Evolutionary conservation across 2,329 filamentous ascomycete genomes (phyloP).

Genomic region (Aspergillus ibericus): DNA sequence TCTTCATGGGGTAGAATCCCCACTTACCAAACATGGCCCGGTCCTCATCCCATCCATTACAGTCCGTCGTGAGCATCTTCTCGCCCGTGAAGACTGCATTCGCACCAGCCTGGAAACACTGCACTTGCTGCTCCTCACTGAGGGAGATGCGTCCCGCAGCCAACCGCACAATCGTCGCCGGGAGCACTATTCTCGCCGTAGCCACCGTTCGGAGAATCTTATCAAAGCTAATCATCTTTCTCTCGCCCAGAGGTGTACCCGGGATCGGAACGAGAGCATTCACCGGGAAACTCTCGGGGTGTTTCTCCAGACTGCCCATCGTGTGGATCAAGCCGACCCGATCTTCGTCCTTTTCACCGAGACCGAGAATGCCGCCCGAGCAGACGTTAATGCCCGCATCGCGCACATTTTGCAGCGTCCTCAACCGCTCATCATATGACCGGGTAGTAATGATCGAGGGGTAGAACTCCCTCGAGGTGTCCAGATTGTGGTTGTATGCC

Average conservation of each 20-base stretch:
- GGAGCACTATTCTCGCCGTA: slow-evolving; percentile 79
- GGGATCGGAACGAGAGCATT: slow-evolving; percentile 90
- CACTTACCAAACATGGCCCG: slow-evolving; percentile 78
- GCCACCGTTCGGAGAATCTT: slow-evolving; percentile 80
- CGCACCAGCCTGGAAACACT: slow-evolving; percentile 87
- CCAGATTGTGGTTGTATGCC: slow-evolving; percentile 92
- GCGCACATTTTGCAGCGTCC: slow-evolving; percentile 75
- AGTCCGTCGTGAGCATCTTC: slow-evolving; percentile 92
- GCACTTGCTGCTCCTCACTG: slow-evolving; percentile 81
- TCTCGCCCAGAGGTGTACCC: slow-evolving; percentile 79
- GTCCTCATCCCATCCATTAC: slow-evolving; percentile 89
- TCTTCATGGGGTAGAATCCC: slow-evolving; percentile 76
- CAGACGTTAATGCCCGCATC: slow-evolving; percentile 88
- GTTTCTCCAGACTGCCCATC: slow-evolving; percentile 73
- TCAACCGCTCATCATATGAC: slow-evolving; percentile 80
- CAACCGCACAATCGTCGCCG: slow-evolving; percentile 79
- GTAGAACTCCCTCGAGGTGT: slow-evolving; percentile 87
- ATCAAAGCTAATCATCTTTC: slow-evolving; percentile 71
- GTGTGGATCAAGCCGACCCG: slow-evolving; percentile 82
- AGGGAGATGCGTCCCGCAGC: slow-evolving; percentile 82
- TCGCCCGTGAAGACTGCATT: slow-evolving; percentile 96
- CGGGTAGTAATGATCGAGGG: slow-evolving; percentile 82
- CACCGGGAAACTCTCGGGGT: slow-evolving; percentile 88
- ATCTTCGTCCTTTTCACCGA: slow-evolving; percentile 77
- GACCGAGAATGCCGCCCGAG: slow-evolving; percentile 81